These are phyloP conservation scores for Colletotrichum agaves DNA, from an alignment of 2,329 filamentous ascomycete genomes.

Conservation along the genomic window DNA sequence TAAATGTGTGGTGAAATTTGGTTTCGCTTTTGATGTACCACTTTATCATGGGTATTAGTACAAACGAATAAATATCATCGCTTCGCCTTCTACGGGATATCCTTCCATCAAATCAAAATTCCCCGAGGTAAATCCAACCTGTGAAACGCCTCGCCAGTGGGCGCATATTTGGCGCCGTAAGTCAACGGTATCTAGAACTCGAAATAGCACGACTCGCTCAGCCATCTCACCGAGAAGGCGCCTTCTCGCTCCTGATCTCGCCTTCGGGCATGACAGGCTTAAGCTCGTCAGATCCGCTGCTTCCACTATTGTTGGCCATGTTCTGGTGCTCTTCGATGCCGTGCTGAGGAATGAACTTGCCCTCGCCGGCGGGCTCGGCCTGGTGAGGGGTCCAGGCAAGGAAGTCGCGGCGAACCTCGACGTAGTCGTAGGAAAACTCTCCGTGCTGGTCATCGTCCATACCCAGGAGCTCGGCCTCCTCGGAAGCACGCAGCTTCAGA, in stretches of 20 bases:
- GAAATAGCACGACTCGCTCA: constrained; percentile 7
- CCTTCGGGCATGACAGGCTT: constrained; percentile 28
- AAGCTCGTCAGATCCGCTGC: constrained; percentile 35
- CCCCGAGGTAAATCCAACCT: constrained; percentile 27
- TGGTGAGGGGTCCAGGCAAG: constrained; percentile 86
- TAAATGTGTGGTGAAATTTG: background rate
- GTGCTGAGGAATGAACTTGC: constrained; percentile 73
- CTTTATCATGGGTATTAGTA: constrained; percentile 35
- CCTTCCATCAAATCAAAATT: constrained; percentile 25
- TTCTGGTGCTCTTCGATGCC: constrained; percentile 74
- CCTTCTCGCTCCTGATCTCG: constrained; percentile 35
- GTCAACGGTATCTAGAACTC: constrained; percentile 25
- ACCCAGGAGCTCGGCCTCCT: constrained; percentile 85
- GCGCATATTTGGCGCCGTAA: constrained; percentile 1
- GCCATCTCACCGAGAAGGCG: constrained; percentile 12
- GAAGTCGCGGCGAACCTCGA: constrained; percentile 89
- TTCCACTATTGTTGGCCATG: constrained; percentile 45
- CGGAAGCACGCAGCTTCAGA: constrained; percentile 80
- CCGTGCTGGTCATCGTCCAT: constrained; percentile 93
- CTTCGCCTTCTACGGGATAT: constrained; percentile 36
- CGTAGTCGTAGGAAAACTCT: constrained; percentile 91
- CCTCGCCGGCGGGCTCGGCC: constrained; percentile 68
- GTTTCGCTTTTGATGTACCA: constrained; percentile 26
- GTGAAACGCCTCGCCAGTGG: constrained; percentile 34
- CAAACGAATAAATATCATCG: constrained; percentile 28